Conservation (phyloP, 345 rosid genomes). For the Eucalyptus tenuipes region DNA sequence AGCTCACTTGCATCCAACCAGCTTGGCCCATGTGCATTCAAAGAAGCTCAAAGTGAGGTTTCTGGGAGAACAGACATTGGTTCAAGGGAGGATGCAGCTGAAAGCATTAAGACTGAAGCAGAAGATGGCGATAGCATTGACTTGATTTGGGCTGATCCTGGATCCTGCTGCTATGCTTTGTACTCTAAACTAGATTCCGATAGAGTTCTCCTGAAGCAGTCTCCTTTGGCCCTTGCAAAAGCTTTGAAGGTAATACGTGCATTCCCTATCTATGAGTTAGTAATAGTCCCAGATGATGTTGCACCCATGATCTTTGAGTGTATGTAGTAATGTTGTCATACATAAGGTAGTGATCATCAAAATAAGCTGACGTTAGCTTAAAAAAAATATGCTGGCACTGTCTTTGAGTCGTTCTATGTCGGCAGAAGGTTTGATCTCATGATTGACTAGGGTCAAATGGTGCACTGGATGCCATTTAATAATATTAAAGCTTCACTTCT, state of each 20-base stretch:
- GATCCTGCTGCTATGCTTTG: constrained; percentile 82
- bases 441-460: background rate
- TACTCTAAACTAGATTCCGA: constrained; percentile 59
- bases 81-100: background rate
- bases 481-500: background rate
- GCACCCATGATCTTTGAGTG: background rate
- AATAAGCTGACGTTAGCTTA: background rate
- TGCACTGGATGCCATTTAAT: background rate
- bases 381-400: background rate
- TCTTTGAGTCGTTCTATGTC: background rate
- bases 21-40: constrained; percentile 26
- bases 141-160: constrained; percentile 72
- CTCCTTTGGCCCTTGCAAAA: constrained; percentile 90
- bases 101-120: background rate
- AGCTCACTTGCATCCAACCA: constrained; percentile 43
- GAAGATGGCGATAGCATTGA: constrained; percentile 13
- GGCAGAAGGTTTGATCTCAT: background rate
- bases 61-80: background rate
- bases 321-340: background rate
- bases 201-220: constrained; percentile 62
- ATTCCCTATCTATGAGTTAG: background rate
- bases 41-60: background rate
- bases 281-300: background rate
- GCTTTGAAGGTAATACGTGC: constrained; percentile 69
- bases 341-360: background rate